Conservation (phyloP, 2,329 filamentous ascomycete genomes). For the Paraphoma sp. region DNA sequence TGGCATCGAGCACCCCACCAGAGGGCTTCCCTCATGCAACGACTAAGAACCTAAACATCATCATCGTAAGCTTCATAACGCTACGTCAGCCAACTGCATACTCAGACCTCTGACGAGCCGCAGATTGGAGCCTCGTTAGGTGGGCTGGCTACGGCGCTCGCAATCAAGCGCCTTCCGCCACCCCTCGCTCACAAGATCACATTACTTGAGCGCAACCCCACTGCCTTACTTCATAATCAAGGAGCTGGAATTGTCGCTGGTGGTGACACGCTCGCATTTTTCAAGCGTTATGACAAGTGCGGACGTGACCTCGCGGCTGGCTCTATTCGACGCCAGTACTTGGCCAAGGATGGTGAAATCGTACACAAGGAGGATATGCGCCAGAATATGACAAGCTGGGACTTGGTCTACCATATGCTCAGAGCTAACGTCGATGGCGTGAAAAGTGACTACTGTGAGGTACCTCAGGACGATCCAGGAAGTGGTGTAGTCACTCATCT, state of each 20-base stretch:
- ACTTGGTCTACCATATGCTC: conserved; percentile 41
- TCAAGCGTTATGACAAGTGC: conserved; percentile 36
- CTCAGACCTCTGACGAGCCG: neutral
- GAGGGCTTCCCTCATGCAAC: conserved; percentile 19
- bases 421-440: conserved; percentile 40
- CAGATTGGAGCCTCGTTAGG: conserved; percentile 41
- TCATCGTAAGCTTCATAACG: conserved; percentile 25
- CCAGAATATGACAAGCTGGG: conserved; percentile 48
- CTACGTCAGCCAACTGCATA: neutral
- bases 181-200: conserved; percentile 33
- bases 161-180: conserved; percentile 33
- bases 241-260: conserved; percentile 44
- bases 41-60: conserved; percentile 28
- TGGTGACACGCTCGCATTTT: conserved; percentile 37
- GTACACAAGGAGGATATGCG: conserved; percentile 35
- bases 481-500: conserved; percentile 25
- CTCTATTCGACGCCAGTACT: conserved; percentile 33
- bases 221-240: conserved; percentile 38
- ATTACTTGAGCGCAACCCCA: conserved; percentile 41
- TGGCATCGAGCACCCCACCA: conserved; percentile 4
- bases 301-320: conserved; percentile 31
- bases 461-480: conserved; percentile 18
- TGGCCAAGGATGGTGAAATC: conserved; percentile 35
- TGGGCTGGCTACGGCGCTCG: conserved; percentile 34
- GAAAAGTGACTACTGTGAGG: conserved; percentile 33